Evolutionary conservation across 2,329 filamentous ascomycete species (phyloP), one percentile per base, ranked within the genome.

Genomic region (Alternaria atra): DNA sequence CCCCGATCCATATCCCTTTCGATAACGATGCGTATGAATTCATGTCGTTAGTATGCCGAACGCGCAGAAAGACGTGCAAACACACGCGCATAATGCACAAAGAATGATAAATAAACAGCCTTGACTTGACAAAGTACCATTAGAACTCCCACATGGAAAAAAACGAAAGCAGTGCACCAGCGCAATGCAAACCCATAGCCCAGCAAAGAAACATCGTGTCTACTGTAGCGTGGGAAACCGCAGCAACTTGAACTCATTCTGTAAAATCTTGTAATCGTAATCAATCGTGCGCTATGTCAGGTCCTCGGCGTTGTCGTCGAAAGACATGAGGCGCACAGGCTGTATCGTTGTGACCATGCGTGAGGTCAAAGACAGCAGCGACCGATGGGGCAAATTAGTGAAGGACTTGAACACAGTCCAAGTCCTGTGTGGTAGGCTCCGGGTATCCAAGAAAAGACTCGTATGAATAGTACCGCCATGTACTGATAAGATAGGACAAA

Each of bases 131-230:
- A 60, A 48, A 60, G 54, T 27, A 52, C 58, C 58, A 29, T 52
- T 59, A 60, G 51, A 42, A 57, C 39, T 39, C 58, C 43, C 48
- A 61, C 43, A 64, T 39, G 29, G 37, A 52, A 60, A 55, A 64
- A 61, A 67, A 43, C 60, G 69, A 61, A 71, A 75, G 70, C 63
- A 71, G 75, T 73, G 70, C 72, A 69, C 65, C 68, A 70, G 66
- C 68, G 72, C 73, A 73, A 76, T 75, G 73, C 73, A 76, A 71
- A 64, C 59, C 66, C 54, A 57, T 57, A 60, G 58, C 69, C 59
- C 67, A 48, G 61, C 62, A 65, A 67, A 54, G 61, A 60, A 52
- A 57, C 64, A 66, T 62, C 65, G 67, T 55, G 57, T 54, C 23
- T 55, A 52, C 34, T 61, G 55, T 63, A 53, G 62, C 52, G 60